A percentile compares a stretch with the other conserved stretches of the same genome.
Conservation (phyloP, 2,329 filamentous ascomycete genomes). For the Botrytis aclada region DNA sequence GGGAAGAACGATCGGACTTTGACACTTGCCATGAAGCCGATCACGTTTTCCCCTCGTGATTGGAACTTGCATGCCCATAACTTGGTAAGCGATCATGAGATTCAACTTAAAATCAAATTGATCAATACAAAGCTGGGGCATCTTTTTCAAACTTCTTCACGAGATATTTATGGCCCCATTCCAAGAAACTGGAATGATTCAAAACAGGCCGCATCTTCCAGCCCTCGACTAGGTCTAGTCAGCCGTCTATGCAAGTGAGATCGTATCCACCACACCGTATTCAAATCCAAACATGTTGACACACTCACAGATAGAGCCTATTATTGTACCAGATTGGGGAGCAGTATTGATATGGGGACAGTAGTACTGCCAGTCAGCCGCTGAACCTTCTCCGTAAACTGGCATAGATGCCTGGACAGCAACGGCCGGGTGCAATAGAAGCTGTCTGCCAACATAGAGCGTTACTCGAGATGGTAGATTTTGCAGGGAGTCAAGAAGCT, state of each 20-base stretch:
- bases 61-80: neutral
- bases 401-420: neutral
- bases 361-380: neutral
- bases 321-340: neutral
- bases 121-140: neutral
- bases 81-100: neutral
- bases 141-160: neutral
- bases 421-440: neutral
- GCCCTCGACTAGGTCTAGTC: neutral
- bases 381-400: neutral
- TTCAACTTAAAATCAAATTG: neutral
- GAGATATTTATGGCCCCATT: neutral
- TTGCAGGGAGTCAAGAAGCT: neutral
- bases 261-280: constrained; percentile 1
- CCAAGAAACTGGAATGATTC: neutral
- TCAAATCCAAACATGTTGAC: neutral
- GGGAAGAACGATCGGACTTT: no score
- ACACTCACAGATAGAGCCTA: neutral
- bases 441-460: neutral
- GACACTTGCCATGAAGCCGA: neutral
- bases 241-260: constrained; percentile 19
- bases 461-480: no score
- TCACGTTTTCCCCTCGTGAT: neutral
- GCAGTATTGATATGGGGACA: neutral
- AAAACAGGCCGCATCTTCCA: neutral